Conservation (phyloP, 148 eudicot genomes). For the Fagopyrum esculentum region DNA sequence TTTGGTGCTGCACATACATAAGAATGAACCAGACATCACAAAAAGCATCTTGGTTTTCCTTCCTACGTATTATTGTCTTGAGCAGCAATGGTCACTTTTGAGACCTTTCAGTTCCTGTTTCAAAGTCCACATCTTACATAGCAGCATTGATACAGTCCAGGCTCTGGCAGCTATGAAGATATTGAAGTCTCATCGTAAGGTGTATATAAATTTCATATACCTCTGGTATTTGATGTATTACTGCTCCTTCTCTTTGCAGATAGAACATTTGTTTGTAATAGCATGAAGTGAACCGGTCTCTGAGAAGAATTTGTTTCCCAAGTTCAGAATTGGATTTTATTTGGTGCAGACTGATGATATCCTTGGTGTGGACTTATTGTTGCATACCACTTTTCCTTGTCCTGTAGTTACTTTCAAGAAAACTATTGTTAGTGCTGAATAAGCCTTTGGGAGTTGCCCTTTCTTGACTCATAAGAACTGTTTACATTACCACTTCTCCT, state of each 20-base stretch:
- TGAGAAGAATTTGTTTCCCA: background rate
- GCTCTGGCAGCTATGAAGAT: slow-evolving; percentile 86
- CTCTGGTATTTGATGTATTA: slow-evolving; percentile 15
- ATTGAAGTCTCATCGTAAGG: slow-evolving; percentile 83
- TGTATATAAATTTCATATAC: slow-evolving; percentile 19
- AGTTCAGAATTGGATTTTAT: background rate
- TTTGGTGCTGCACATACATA: slow-evolving; percentile 63
- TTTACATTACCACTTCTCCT: no score
- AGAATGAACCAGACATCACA: slow-evolving; percentile 76
- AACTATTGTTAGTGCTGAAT: background rate
- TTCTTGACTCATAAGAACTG: background rate
- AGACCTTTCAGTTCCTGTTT: slow-evolving; percentile 51
- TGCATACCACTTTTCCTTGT: background rate
- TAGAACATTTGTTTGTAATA: background rate
- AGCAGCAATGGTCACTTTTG: slow-evolving; percentile 74
- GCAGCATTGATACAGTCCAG: slow-evolving; percentile 82
- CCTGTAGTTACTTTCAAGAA: background rate
- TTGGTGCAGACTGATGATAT: background rate
- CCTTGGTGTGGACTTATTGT: background rate
- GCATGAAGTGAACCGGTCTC: background rate
- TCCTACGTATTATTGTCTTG: slow-evolving; percentile 78
- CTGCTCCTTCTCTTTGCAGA: background rate
- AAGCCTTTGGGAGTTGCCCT: background rate
- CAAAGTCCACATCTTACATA: slow-evolving; percentile 83
- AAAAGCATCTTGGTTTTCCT: slow-evolving; percentile 89